These are phyloP conservation scores for Russula abietina DNA, from an alignment of 768 basidiomycete genomes.

Conservation along the genomic window DNA sequence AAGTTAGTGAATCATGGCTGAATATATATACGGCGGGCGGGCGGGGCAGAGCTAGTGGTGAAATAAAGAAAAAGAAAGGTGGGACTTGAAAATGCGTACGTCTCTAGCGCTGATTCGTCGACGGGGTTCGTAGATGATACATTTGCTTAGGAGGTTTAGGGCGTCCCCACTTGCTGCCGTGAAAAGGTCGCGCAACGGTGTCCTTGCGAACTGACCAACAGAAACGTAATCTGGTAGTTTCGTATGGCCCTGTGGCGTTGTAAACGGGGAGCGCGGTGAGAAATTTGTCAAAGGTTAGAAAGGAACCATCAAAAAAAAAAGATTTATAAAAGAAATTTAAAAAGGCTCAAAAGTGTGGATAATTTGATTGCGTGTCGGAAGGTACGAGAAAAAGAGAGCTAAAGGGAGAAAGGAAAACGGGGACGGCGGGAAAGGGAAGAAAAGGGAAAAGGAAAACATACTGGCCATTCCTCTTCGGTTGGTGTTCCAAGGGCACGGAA, in stretches of 20 bases:
- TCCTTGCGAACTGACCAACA: slow-evolving; percentile 79
- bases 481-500: slow-evolving; percentile 95
- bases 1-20: not conserved
- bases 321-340: no score
- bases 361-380: not conserved
- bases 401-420: no score
- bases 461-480: slow-evolving; percentile 96
- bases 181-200: slow-evolving; percentile 79
- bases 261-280: no score
- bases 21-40: no score
- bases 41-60: no score
- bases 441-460: slow-evolving; percentile 34
- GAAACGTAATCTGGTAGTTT: slow-evolving; percentile 86
- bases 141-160: slow-evolving; percentile 72
- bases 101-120: slow-evolving; percentile 75
- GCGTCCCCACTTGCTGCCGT: slow-evolving; percentile 85
- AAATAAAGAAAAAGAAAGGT: no score
- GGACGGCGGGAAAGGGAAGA: no score
- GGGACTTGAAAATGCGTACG: slow-evolving; percentile 40
- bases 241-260: slow-evolving; percentile 63
- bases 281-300: not conserved
- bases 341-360: not conserved
- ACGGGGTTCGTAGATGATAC: slow-evolving; percentile 80
- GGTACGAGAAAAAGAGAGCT: not conserved
- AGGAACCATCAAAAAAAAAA: no score